Conservation (phyloP, 2,329 filamentous ascomycete species). For the Podosphaera leucotricha region DNA sequence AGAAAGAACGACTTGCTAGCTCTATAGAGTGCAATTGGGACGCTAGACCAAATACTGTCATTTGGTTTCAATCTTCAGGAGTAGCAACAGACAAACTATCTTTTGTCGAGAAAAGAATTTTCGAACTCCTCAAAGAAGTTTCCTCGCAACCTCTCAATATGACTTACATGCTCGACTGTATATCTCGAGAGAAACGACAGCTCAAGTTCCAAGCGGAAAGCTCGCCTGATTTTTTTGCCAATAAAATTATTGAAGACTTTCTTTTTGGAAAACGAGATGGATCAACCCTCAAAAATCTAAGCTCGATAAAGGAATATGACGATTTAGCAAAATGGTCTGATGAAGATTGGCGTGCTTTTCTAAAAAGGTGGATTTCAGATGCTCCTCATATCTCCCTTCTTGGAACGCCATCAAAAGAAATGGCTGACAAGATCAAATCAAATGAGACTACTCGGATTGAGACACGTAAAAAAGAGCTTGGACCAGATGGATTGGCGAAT, state of each 20-base stretch:
- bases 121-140: constrained; percentile 62
- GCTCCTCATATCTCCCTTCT: constrained; percentile 73
- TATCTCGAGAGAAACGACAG: constrained; percentile 58
- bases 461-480: constrained; percentile 55
- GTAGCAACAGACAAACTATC: constrained; percentile 71
- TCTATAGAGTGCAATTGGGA: constrained; percentile 63
- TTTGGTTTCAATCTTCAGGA: constrained; percentile 67
- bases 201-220: constrained; percentile 67
- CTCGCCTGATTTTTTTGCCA: constrained; percentile 58
- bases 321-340: constrained; percentile 59
- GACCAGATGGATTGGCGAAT: constrained; percentile 55
- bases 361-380: constrained; percentile 66
- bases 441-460: constrained; percentile 61
- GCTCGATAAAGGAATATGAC: constrained; percentile 35
- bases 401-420: constrained; percentile 57
- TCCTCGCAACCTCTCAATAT: constrained; percentile 65
- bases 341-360: constrained; percentile 56
- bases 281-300: constrained; percentile 41
- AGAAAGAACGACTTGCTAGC: constrained; percentile 78
- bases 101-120: constrained; percentile 64
- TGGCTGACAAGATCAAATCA: constrained; percentile 59
- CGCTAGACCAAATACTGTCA: constrained; percentile 54
- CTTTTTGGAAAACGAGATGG: constrained; percentile 75
- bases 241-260: constrained; percentile 75
- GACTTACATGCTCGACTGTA: constrained; percentile 71